A percentile compares a stretch with the other conserved stretches of the same genome.
phyloP scores from a whole-genome alignment of 2,329 filamentous ascomycete species.

The Zymoseptoria ardabiliae region DNA sequence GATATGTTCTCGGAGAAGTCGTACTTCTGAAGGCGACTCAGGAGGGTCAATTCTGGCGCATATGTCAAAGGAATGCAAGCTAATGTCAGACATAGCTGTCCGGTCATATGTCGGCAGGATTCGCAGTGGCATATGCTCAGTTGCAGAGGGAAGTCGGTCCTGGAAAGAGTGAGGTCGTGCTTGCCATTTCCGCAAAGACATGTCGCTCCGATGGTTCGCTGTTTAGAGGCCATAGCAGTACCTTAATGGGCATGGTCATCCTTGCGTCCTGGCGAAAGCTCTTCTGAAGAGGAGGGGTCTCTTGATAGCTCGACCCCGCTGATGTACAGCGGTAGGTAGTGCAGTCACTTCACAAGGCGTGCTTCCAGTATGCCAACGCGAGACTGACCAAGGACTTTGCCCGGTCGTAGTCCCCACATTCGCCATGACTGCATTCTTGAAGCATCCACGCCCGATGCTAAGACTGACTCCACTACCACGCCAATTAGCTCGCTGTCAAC shows the following conservation, averaged over 20 bases:
- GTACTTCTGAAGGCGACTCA: slow-evolving; percentile 37
- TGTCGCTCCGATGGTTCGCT: slow-evolving; percentile 8
- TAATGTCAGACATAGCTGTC: slow-evolving; percentile 39
- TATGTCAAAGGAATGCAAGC: slow-evolving; percentile 33
- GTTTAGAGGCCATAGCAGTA: background rate
- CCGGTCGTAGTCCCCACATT: background rate
- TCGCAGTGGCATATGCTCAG: slow-evolving; percentile 45
- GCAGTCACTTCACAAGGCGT: background rate
- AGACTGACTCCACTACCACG: background rate
- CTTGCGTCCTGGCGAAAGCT: background rate
- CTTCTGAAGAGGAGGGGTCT: background rate
- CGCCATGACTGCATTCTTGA: background rate
- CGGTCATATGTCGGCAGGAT: slow-evolving; percentile 42
- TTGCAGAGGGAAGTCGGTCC: slow-evolving; percentile 29
- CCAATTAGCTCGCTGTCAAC: background rate
- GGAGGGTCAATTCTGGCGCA: slow-evolving; percentile 15
- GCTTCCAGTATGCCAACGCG: background rate
- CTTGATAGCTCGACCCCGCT: background rate
- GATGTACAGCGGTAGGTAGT: background rate
- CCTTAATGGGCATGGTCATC: background rate
- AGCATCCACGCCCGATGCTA: background rate
- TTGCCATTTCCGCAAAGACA: slow-evolving; percentile 33
- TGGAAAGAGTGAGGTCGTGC: slow-evolving; percentile 29
- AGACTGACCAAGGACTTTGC: background rate
- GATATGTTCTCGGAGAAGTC: slow-evolving; percentile 35